Conservation (phyloP, 805 yeast species). For the Sugiyamaella boreocaroliniensis region DNA sequence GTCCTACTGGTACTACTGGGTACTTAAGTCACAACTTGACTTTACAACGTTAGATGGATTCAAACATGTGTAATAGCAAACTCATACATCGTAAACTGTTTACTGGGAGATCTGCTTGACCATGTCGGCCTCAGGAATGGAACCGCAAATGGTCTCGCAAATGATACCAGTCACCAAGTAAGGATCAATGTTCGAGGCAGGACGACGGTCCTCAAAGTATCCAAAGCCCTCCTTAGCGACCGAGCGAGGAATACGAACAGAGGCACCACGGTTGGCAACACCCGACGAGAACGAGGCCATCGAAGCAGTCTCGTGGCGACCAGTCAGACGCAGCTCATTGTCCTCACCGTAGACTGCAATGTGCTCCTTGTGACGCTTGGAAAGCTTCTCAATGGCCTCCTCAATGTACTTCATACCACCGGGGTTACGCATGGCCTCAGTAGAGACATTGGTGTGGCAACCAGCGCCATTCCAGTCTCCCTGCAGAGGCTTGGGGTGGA, state of each 20-base stretch:
- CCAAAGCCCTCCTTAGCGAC: constrained; percentile 98
- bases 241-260: constrained; percentile 97
- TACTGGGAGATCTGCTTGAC: constrained; percentile 48
- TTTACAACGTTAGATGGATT: not conserved
- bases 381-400: constrained; percentile 84
- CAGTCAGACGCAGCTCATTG: constrained; percentile 92
- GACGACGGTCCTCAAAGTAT: constrained; percentile 99
- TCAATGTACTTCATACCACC: constrained; percentile 97
- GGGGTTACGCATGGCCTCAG: constrained; percentile 80
- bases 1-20: no score
- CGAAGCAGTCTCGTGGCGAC: constrained; percentile 97
- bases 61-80: constrained; percentile 1
- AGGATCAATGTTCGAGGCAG: constrained; percentile 99
- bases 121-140: constrained; percentile 93
- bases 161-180: constrained; percentile 97
- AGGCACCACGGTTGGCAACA: constrained; percentile 99
- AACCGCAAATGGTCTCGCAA: constrained; percentile 93
- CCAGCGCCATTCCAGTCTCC: constrained; percentile 99
- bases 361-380: constrained; percentile 96
- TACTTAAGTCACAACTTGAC: no score
- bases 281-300: constrained; percentile 87
- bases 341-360: constrained; percentile 92
- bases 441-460: constrained; percentile 98
- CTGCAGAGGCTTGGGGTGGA: constrained; percentile 98
- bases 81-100: not conserved